Conservation (phyloP, 192 early-diverging fungal species). For the Jimgerdemannia flammicorona region DNA sequence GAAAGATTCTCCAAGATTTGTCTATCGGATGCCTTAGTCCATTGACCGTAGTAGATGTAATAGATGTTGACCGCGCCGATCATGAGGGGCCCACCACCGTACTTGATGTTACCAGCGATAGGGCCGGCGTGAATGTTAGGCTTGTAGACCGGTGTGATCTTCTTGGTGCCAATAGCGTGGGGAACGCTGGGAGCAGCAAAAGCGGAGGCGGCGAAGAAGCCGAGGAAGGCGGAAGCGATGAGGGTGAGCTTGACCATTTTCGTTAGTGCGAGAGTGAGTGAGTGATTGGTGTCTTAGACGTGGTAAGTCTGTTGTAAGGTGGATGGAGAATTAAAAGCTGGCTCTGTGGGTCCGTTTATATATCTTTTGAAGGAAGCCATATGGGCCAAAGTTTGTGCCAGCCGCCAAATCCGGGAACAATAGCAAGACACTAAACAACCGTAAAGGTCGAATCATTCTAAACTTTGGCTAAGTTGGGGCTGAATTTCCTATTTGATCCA, state of each 20-base stretch:
- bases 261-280: background rate
- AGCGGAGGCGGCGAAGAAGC: background rate
- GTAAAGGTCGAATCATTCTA: no score
- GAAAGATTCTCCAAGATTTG: slow-evolving; percentile 11
- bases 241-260: background rate
- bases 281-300: background rate
- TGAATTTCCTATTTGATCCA: no score
- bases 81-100: slow-evolving; percentile 15
- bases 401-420: no score
- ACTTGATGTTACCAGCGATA: slow-evolving; percentile 5
- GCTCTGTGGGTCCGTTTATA: no score
- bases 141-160: background rate
- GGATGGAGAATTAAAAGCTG: no score
- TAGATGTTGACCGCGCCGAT: slow-evolving; percentile 11
- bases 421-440: no score
- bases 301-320: no score
- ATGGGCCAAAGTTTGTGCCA: no score
- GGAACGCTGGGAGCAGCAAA: background rate
- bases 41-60: slow-evolving; percentile 15
- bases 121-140: background rate
- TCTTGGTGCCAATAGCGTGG: background rate
- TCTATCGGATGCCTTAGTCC: slow-evolving; percentile 1
- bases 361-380: no score
- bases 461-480: no score
- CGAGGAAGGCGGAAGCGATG: background rate